Conservation (phyloP, 1,284 basidiomycete genomes). For the Vanrija sp. region DNA sequence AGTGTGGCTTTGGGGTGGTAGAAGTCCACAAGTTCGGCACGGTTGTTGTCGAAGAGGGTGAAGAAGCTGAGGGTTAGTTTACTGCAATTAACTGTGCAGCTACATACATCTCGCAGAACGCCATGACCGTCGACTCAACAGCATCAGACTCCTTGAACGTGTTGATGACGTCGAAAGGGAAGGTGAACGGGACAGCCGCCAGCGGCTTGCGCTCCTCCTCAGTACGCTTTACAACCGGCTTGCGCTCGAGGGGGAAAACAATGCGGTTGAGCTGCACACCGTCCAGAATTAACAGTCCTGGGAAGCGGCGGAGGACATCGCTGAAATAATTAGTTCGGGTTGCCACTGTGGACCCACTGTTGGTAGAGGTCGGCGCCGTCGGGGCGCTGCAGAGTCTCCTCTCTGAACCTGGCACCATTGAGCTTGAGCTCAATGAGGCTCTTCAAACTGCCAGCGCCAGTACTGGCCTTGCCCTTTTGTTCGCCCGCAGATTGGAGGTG, state of each 20-base stretch:
- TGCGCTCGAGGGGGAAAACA: slow-evolving; percentile 41
- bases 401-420: slow-evolving; percentile 35
- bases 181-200: slow-evolving; percentile 33
- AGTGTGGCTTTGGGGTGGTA: slow-evolving; percentile 85
- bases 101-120: slow-evolving; percentile 33
- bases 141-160: slow-evolving; percentile 34
- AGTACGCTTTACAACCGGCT: slow-evolving; percentile 33
- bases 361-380: slow-evolving; percentile 38
- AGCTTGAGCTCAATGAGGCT: slow-evolving; percentile 43
- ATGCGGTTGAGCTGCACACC: slow-evolving; percentile 54
- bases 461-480: slow-evolving; percentile 39
- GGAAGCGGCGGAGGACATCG: slow-evolving; percentile 46
- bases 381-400: slow-evolving; percentile 25
- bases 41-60: slow-evolving; percentile 72
- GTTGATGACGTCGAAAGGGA: slow-evolving; percentile 37
- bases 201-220: slow-evolving; percentile 29
- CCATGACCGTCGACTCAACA: slow-evolving; percentile 46
- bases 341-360: slow-evolving; percentile 24
- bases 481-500: slow-evolving; percentile 33
- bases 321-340: slow-evolving; percentile 15
- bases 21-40: slow-evolving; percentile 63
- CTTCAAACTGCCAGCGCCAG: slow-evolving; percentile 36
- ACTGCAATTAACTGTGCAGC: too few species aligned
- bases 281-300: slow-evolving; percentile 46
- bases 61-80: slow-evolving; percentile 62